Evolutionary conservation across 176 grass and related monocot genomes (phyloP).

Genomic region (Bothriochloa decipiens): DNA sequence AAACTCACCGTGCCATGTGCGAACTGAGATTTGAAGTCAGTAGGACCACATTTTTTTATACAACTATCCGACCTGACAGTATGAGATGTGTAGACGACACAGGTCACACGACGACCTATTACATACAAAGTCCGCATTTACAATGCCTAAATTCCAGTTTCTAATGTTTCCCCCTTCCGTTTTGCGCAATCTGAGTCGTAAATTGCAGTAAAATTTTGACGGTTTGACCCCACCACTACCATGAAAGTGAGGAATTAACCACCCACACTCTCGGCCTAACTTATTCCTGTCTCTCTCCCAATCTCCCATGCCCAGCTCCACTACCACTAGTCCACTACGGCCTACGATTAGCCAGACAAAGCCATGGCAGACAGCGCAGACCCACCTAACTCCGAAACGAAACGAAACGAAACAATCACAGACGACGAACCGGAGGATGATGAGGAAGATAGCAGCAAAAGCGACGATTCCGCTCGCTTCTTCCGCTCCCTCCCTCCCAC

Average conservation of each 20-base stretch:
- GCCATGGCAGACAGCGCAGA: slow-evolving; percentile 42
- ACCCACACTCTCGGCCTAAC: slow-evolving; percentile 7
- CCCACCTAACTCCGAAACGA: slow-evolving; percentile 46
- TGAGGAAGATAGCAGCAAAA: slow-evolving; percentile 31
- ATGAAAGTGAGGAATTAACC: slow-evolving; percentile 7
- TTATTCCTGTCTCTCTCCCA: neutral
- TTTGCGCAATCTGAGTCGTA: neutral
- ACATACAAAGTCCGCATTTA: neutral
- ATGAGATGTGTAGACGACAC: neutral
- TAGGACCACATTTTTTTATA: slow-evolving; percentile 3
- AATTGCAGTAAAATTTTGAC: slow-evolving; percentile 6
- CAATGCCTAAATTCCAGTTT: neutral
- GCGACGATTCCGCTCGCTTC: slow-evolving; percentile 41
- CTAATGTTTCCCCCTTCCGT: neutral
- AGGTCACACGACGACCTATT: neutral
- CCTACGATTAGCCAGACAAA: slow-evolving; percentile 1
- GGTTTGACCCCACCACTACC: slow-evolving; percentile 16
- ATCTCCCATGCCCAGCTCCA: neutral
- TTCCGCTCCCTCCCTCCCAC: neutral
- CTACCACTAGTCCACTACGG: neutral
- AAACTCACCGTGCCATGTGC: slow-evolving; percentile 31
- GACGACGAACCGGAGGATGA: slow-evolving; percentile 6
- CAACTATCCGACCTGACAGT: neutral
- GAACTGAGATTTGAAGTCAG: slow-evolving; percentile 36
- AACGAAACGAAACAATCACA: slow-evolving; percentile 34